Evolutionary conservation across 1,284 basidiomycete genomes (phyloP), one percentile per base, ranked within the genome.

Genomic region (Irpex sp.): DNA sequence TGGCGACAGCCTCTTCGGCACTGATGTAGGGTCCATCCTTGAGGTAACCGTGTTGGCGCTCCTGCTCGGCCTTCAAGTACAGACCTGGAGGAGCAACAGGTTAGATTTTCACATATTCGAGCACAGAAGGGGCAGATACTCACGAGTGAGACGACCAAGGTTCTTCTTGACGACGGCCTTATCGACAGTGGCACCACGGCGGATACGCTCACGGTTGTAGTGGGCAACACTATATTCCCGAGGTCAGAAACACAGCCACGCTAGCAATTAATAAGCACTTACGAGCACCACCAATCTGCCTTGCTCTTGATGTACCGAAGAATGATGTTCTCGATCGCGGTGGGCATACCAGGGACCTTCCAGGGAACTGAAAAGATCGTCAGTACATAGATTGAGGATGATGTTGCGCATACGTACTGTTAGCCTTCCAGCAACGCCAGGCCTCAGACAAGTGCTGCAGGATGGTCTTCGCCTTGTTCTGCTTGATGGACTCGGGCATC

Each of bases 401-500:
- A 33, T 36, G 21, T 37, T 37, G 21, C 23, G 64, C 67, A 7
- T 67, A 80, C 81, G 76, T 76, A 81, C 88, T 97, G 75, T 99
- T 99, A 9, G 97, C 97, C 78, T 99, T 99, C 95, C 96, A 98
- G 77, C 94, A 96, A 69, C 96, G 85, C 96, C 96, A 99, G 8
- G 96, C 96, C 75, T 99, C 97, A 2, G 94, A 96, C 65, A 99
- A 77, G 74, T 99, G 97, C 74, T 98, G 95, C 71, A 99, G 73
- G 68, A 99, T 99, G 16, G 97, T 99, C 82, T 99, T 99, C 54
- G 94, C 89, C 82, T 99, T 98, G 81, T 98, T 98, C 76, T 95
- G 94, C 76, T 97, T 97, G 80, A 99, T 94, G 4, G 92, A 94
- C 77, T 98, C 97, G 1, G 97, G 97, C 96, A 98, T 98, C 94